Evolutionary conservation across 2,329 filamentous ascomycete species (phyloP), one percentile per base, ranked within the genome.

Genomic region (Sphaerulina musiva): DNA sequence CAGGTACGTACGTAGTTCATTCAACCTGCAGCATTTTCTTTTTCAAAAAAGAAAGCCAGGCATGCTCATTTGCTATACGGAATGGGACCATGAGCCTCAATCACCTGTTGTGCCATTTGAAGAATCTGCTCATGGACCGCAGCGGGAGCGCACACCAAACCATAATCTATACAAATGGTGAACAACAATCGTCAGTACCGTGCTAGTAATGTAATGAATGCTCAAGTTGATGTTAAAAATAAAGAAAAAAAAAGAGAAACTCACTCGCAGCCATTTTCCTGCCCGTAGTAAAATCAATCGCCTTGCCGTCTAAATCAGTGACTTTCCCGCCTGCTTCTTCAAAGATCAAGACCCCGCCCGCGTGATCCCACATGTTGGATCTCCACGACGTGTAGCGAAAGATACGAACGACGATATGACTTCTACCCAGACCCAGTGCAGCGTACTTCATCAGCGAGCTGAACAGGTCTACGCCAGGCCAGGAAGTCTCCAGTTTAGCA

Each of bases 291-390:
- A 78, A 79, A 54, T 79, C 75, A 34, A 80, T 74, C 2, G 69
- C 60, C 36, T 70, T 75, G 1, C 79, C 78, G 31, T 76, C 66
- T 43, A 80, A 64, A 63, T 81, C 79, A 2, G 72, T 76, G 23
- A 81, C 73, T 46, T 71, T 67, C 7, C 75, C 76, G 6, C 79
- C 78, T 1, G 74, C 70, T 41, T 57, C 51, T 17, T 54, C 48
- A 12, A 50, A 52, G 23, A 57, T 54, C 12, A 54, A 20, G 7
- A 57, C 39, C 0, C 77, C 78, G 5, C 78, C 78, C 1, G 76
- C 76, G 64, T 80, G 78, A 61, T 81, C 79, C 78, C 78, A 81
- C n/a, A 79, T 69, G 53, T 64, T 62, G 3, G 60, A 62, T 20
- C 60, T 44, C 62, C 62, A 64, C 43, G 56, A 61, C 1, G 52